Evolutionary conservation across 2,329 filamentous ascomycete species (phyloP), one percentile per base, ranked within the genome.

Genomic region (Diaporthe sp.): DNA sequence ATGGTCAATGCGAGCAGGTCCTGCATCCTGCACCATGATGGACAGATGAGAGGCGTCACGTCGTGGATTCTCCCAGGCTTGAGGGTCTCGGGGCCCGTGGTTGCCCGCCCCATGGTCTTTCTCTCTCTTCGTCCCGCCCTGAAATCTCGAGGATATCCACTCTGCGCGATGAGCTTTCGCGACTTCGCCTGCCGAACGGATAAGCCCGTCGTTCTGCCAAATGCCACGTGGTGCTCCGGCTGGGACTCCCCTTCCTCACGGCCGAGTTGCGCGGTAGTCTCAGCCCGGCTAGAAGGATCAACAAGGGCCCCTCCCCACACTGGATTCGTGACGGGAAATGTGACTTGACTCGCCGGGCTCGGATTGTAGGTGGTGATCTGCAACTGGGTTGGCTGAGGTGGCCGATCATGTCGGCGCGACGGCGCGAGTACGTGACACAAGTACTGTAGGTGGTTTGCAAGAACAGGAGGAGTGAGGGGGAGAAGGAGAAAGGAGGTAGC

Each of bases 201-300:
- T n/a, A 22, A 55, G 65, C 34, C 65, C 49, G 65, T 69, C 15
- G 17, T 34, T 3, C 42, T 49, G 42, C 10, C 58, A 39, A 12
- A 22, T 37, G 34, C 65, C 65, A 69, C 65, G 65, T 69, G 65
- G 46, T 69, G 65, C 65, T 53, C 65, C 65, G 49, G 46, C 49
- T 69, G 31, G 34, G 22, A 17, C 13, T 39, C 7, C n/a, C 49
- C 34, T 19, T 39, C n/a, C 65, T 22, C 34, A 42, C 65, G 65
- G 65, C 65, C 65, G 65, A 69, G 37, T 28, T 39, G 65, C 31
- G 34, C 49, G 34, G n/a, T 22, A 17, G 34, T 69, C 49, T 55
- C 49, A 55, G 49, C 34, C 34, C 31, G 34, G 65, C 22, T 31
- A 8, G 46, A 39, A 28, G 65, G 65, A 53, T 68, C 65, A 53